Conservation (phyloP, 2,329 filamentous ascomycete species). For the Trichoderma koningii region DNA sequence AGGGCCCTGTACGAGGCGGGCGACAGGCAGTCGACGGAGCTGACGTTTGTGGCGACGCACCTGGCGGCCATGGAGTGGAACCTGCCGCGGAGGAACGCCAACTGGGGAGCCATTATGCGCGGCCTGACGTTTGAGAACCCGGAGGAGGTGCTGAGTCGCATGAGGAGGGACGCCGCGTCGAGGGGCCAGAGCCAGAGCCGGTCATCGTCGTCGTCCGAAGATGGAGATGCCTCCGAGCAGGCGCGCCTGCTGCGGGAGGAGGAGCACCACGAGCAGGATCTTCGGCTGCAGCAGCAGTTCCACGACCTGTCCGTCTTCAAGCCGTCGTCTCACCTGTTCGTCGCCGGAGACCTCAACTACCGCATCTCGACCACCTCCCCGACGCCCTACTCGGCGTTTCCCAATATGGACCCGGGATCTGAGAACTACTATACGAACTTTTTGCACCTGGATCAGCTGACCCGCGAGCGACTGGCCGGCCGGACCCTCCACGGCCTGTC, state of each 20-base stretch:
- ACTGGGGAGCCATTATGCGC: conserved; percentile 84
- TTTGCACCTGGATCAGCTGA: conserved; percentile 77
- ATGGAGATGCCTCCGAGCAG: conserved; percentile 35
- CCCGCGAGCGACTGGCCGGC: conserved; percentile 66
- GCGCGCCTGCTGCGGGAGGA: conserved; percentile 41
- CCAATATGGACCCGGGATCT: conserved; percentile 56
- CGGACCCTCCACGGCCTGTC: conserved; percentile 75
- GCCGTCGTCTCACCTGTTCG: conserved; percentile 74
- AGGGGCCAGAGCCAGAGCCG: background rate
- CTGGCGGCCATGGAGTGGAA: conserved; percentile 85
- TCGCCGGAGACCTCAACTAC: conserved; percentile 94
- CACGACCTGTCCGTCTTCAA: conserved; percentile 70
- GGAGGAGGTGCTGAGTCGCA: conserved; percentile 42
- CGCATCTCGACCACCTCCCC: conserved; percentile 73
- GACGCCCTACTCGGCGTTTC: conserved; percentile 63
- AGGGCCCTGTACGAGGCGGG: conserved; percentile 60
- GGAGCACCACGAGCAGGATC: conserved; percentile 40
- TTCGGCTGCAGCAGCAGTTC: conserved; percentile 47
- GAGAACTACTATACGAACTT: conserved; percentile 66
- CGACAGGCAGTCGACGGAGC: conserved; percentile 52
- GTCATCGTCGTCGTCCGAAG: conserved; percentile 26
- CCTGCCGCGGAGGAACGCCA: conserved; percentile 73
- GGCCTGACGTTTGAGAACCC: conserved; percentile 72
- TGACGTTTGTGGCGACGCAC: conserved; percentile 88
- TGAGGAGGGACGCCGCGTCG: conserved; percentile 28